A percentile compares a stretch with the other conserved stretches of the same genome.
Evolutionary conservation across 306 rosid species (phyloP).

Genomic region (Alnus rubra): DNA sequence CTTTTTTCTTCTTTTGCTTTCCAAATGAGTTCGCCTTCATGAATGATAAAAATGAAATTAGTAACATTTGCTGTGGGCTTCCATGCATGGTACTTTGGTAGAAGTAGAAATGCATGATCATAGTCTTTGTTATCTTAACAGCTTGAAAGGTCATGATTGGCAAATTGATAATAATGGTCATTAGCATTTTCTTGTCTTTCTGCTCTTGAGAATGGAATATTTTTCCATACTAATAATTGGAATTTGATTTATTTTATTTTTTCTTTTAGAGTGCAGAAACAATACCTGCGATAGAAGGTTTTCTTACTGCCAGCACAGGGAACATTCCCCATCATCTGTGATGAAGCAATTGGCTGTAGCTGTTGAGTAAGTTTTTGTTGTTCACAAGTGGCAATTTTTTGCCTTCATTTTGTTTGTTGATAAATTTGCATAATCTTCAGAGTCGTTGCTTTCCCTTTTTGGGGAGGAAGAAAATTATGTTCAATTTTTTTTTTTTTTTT

Average conservation of each 20-base stretch:
- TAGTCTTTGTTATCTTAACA: slow-evolving; percentile 3
- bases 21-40: slow-evolving; percentile 5
- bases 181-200: slow-evolving; percentile 17
- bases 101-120: slow-evolving; percentile 13
- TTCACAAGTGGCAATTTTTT: slow-evolving; percentile 23
- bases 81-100: slow-evolving; percentile 4
- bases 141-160: slow-evolving; percentile 8
- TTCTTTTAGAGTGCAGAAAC: slow-evolving; percentile 58
- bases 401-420: slow-evolving; percentile 19
- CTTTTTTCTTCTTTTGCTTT: slow-evolving; percentile 14
- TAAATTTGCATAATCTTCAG: slow-evolving; percentile 14
- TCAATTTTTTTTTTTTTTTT: too few species aligned
- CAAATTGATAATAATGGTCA: neutral
- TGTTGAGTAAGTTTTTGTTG: slow-evolving; percentile 72
- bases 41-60: neutral
- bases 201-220: slow-evolving; percentile 9
- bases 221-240: slow-evolving; percentile 26
- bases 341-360: slow-evolving; percentile 85
- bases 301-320: slow-evolving; percentile 55
- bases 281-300: slow-evolving; percentile 74
- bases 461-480: neutral
- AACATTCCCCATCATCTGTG: slow-evolving; percentile 71
- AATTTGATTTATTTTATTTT: slow-evolving; percentile 6
- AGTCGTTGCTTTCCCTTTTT: slow-evolving; percentile 8
- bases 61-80: neutral